phyloP scores from a whole-genome alignment of 1,284 basidiomycete genomes.

The Cryptococcus hybrid region DNA sequence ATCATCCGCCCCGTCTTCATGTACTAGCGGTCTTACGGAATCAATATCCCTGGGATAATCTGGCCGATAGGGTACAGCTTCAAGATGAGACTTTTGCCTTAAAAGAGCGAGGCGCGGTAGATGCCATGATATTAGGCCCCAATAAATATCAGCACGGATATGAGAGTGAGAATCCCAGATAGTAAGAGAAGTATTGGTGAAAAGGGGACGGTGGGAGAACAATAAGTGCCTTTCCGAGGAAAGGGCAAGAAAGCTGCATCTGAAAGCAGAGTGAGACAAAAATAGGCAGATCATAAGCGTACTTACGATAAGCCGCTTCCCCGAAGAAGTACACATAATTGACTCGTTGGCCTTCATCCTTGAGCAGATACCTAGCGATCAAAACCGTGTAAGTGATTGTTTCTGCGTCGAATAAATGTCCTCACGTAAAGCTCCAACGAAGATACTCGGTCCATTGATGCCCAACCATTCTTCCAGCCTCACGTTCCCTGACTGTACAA shows the following conservation, averaged over 20 bases:
- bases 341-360: not conserved
- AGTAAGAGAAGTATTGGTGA: conserved; percentile 14
- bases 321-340: conserved; percentile 8
- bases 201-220: conserved; percentile 7
- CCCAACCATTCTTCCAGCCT: conserved; percentile 4
- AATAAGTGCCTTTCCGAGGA: conserved; percentile 2
- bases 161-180: conserved; percentile 9
- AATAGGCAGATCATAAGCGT: not conserved
- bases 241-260: conserved; percentile 12
- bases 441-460: conserved; percentile 6
- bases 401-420: not conserved
- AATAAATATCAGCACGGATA: conserved; percentile 6
- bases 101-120: not conserved
- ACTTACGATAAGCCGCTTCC: conserved; percentile 8
- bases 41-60: not conserved
- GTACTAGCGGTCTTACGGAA: not conserved
- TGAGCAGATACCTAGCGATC: conserved; percentile 7
- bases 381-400: not conserved
- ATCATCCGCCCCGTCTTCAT: not conserved
- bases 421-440: conserved; percentile 10
- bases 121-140: conserved; percentile 2
- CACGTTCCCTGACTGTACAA: conserved; percentile 1
- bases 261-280: not conserved
- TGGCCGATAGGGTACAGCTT: not conserved
- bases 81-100: not conserved